Evolutionary conservation across 2,329 filamentous ascomycete genomes (phyloP), one percentile per base, ranked within the genome.

Genomic region (Phialophora verrucosa): DNA sequence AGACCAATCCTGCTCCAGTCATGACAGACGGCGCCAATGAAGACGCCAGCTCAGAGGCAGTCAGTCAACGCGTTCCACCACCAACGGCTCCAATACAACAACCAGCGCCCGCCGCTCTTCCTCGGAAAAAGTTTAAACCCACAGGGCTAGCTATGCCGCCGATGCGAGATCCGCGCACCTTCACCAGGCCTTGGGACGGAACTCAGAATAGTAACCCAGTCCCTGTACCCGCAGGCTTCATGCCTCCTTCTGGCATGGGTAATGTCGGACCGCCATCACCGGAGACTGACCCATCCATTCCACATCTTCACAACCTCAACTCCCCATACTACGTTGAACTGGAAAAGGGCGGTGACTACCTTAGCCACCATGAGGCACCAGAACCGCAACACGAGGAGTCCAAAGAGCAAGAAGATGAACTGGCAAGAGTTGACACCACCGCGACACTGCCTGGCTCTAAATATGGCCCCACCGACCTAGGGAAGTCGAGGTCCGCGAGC

Each of bases 241-340:
- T 23, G 47, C 23, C 59, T 25, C 27, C 64, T 53, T 23, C 29
- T n/a, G 25, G 23, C 29, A 5, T 25, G 20, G 20, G 17, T 20
- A 49, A 49, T 31, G 27, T 38, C 5, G 62, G 49, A 25, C 47
- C 27, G 23, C 44, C 17, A 14, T 27, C 44, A 23, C 23, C 47
- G 11, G 59, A 62, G 1, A 29, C 17, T 38, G 59, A 60, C 23
- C 0, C n/a, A 12, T 12, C 63, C 8, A 31, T 63, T 10, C 69
- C 71, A 20, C 62, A 69, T 61, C 73, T 78, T n/a, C 77, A 76
- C 53, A 77, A 73, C 59, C 69, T 76, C 55, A 77, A 79, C 54
- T 79, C 79, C 10, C 77, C 79, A 4, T 77, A 73, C 62, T 77
- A 78, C 60, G 23, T 71, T 35, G 67, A 67, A 14, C 38, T 74